phyloP scores from a whole-genome alignment of 1,284 basidiomycete genomes.

The Trametes versicolor region DNA sequence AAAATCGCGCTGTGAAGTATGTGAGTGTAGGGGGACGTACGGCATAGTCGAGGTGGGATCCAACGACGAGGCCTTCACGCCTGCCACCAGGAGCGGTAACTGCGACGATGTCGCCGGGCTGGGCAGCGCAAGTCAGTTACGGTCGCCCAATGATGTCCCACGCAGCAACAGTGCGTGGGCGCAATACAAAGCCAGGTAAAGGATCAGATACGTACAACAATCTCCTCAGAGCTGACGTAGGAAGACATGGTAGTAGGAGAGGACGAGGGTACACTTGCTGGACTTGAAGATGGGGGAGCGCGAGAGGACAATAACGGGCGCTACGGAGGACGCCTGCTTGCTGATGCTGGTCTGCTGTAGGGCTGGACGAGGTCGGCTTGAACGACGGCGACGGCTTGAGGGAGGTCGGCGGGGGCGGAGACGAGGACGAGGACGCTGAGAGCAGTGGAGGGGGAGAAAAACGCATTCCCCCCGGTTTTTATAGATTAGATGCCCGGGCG shows the following conservation, averaged over 20 bases:
- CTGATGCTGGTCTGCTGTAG: background rate
- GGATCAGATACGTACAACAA: slow-evolving; percentile 28
- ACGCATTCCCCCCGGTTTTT: slow-evolving; percentile 45
- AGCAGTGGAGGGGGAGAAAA: slow-evolving; percentile 29
- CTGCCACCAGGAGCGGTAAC: slow-evolving; percentile 66
- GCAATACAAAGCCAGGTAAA: background rate
- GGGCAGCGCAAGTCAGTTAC: slow-evolving; percentile 8
- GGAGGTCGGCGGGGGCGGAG: slow-evolving; percentile 53
- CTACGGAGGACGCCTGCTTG: slow-evolving; percentile 2
- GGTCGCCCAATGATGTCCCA: background rate
- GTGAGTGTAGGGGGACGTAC: slow-evolving; percentile 52
- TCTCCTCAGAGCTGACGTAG: slow-evolving; percentile 35
- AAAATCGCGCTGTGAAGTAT: no score
- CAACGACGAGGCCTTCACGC: slow-evolving; percentile 80
- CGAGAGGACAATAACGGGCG: slow-evolving; percentile 29
- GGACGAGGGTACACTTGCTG: slow-evolving; percentile 7
- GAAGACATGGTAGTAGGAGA: slow-evolving; percentile 35
- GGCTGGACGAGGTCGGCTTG: slow-evolving; percentile 17
- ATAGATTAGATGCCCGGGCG: slow-evolving; percentile 58
- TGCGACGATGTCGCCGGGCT: slow-evolving; percentile 83
- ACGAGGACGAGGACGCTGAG: slow-evolving; percentile 28
- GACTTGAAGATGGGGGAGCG: slow-evolving; percentile 22
- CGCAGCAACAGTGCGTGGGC: background rate
- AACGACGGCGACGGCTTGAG: slow-evolving; percentile 38
- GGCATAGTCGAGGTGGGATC: slow-evolving; percentile 71